phyloP scores from a whole-genome alignment of 768 basidiomycete genomes.

The Russula ochroleuca region DNA sequence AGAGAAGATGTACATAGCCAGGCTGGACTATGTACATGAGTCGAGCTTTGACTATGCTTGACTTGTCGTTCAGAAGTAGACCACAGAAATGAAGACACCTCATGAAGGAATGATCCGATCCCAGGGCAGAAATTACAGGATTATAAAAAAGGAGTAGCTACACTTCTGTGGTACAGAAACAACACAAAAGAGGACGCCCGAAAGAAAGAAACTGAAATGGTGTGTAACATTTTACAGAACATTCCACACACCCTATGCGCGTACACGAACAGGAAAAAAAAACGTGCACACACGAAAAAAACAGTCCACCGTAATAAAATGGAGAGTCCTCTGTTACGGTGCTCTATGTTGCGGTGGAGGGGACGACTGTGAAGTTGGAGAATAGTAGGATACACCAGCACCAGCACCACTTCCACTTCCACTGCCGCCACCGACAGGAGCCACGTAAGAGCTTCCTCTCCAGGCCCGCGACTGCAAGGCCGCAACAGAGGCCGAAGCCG shows the following conservation, averaged over 20 bases:
- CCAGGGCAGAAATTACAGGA: constrained; percentile 7
- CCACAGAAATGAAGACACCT: too few species aligned
- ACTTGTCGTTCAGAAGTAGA: too few species aligned
- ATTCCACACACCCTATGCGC: not conserved
- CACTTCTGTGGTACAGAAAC: constrained; percentile 14
- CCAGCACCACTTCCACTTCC: not conserved
- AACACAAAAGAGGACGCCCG: not conserved
- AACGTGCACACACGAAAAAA: not conserved
- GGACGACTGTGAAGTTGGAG: constrained; percentile 6
- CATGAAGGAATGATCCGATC: not conserved
- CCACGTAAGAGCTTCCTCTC: constrained; percentile 14
- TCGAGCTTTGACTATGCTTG: too few species aligned
- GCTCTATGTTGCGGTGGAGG: constrained; percentile 25
- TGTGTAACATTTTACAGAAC: not conserved
- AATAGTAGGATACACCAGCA: constrained; percentile 10
- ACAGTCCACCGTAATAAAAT: not conserved
- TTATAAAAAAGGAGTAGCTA: constrained; percentile 12
- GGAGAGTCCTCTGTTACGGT: constrained; percentile 1
- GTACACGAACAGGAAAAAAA: not conserved
- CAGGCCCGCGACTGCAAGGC: constrained; percentile 7
- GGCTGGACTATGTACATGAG: too few species aligned
- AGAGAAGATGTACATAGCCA: not conserved
- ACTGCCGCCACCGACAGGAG: not conserved
- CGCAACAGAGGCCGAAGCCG: not conserved
- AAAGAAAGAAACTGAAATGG: not conserved